Percentiles rank a stretch among this genome's conserved stretches.
phyloP scores from a whole-genome alignment of 768 basidiomycete species.

The Kwoniella bestiolae region DNA sequence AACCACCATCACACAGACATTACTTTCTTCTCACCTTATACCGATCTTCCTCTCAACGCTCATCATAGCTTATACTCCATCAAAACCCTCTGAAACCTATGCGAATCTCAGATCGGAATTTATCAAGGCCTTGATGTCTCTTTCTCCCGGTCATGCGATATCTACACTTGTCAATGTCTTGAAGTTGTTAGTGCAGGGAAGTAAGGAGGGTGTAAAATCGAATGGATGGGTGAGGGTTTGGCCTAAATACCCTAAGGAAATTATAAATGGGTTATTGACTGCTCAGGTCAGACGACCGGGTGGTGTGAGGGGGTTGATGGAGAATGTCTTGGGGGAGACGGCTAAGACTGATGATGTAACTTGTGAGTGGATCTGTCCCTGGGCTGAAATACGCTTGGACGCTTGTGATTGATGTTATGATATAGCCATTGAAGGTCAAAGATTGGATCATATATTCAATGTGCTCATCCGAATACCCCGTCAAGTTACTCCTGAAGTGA shows the following conservation, averaged over 20 bases:
- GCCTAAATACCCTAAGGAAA: slow-evolving; percentile 32
- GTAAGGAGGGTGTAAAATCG: slow-evolving; percentile 8
- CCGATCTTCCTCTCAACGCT: slow-evolving; percentile 34
- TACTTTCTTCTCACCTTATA: slow-evolving; percentile 27
- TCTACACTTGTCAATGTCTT: slow-evolving; percentile 28
- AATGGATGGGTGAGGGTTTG: slow-evolving; percentile 31
- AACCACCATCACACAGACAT: slow-evolving; percentile 32
- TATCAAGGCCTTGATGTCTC: slow-evolving; percentile 10
- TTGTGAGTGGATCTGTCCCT: slow-evolving; percentile 8
- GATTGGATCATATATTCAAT: slow-evolving; percentile 72
- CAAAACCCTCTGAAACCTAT: slow-evolving; percentile 14
- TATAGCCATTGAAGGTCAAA: slow-evolving; percentile 54
- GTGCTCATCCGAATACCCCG: slow-evolving; percentile 70
- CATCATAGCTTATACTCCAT: slow-evolving; percentile 38
- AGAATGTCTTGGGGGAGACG: slow-evolving; percentile 40
- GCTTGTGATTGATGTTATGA: no score
- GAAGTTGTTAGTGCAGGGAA: slow-evolving; percentile 15
- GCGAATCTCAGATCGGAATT: slow-evolving; percentile 17
- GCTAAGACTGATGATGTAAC: slow-evolving; percentile 22
- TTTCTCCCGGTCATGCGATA: slow-evolving; percentile 28
- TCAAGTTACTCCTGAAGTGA: slow-evolving; percentile 61
- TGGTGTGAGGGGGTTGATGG: slow-evolving; percentile 43
- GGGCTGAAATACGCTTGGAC: slow-evolving; percentile 17
- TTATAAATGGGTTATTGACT: slow-evolving; percentile 32
- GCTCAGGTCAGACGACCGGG: slow-evolving; percentile 35